Evolutionary conservation across 2,329 filamentous ascomycete species (phyloP), one percentile per base, ranked within the genome.

Genomic region (Fusarium paranaense): DNA sequence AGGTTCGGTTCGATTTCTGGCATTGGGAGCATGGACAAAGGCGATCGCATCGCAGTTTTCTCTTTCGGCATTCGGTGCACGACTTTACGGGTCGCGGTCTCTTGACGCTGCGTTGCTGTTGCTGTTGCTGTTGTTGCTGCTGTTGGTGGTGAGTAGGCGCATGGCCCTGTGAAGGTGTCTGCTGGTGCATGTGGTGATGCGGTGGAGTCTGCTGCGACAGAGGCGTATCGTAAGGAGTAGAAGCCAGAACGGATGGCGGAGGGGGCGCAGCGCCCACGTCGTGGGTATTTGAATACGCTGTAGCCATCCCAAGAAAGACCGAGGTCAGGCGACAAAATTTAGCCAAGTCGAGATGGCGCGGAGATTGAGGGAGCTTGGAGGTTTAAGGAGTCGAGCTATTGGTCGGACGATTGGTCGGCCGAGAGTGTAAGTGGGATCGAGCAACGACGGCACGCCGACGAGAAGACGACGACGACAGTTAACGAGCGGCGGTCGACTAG

Each of bases 21-120:
- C 89, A 91, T 78, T 90, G 88, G 7, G 87, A 87, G 75, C 89
- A 91, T 5, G 88, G 88, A 50, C 84, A 83, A n/a, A 85, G 82
- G 52, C 89, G 85, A 78, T 90, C 88, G 79, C 89, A 91, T 67
- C 85, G 84, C 6, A 90, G 81, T 78, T 89, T 90, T 75, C 89
- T 85, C 78, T 89, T 89, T 64, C 89, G 85, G 75, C 89, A 90
- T 74, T 88, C 87, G 66, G 86, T 86, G 77, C 88, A 90, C 5
- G 87, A 89, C 77, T 89, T 89, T 70, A 89, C 88, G 4, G 88
- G 88, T 9, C 88, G 81, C 3, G 87, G 87, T 35, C 88, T 83
- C 76, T 89, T 89, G 61, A 89, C 87, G 72, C 86, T 87, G 59
- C 85, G 83, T 57, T 82, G 79, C 11, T 81, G 45, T 30, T 50